Conservation (phyloP, 106 monocot species). For the Xerophyta viscosa region DNA sequence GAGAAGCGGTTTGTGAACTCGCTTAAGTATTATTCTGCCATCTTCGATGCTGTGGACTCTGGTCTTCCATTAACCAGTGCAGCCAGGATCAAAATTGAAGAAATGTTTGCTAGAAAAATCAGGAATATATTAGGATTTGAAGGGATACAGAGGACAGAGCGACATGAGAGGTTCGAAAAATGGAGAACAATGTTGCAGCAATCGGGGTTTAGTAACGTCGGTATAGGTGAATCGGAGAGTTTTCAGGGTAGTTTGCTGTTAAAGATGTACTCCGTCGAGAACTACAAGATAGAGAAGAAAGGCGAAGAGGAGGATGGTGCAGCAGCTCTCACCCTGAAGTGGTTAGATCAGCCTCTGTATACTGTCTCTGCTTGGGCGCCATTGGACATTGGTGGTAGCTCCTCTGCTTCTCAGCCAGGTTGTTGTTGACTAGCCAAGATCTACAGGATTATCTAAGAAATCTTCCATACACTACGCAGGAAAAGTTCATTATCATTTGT, state of each 20-base stretch:
- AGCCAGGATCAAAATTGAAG: constrained; percentile 64
- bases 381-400: constrained; percentile 22
- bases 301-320: constrained; percentile 20
- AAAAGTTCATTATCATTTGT: constrained; percentile 1
- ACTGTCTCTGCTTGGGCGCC: constrained; percentile 79
- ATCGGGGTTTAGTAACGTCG: constrained; percentile 28
- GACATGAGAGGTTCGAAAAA: constrained; percentile 52
- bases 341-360: constrained; percentile 64
- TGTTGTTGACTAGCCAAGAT: neutral
- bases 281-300: constrained; percentile 35
- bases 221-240: constrained; percentile 45
- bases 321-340: constrained; percentile 56
- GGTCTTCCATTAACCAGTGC: constrained; percentile 25
- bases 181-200: constrained; percentile 58
- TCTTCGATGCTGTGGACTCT: constrained; percentile 58
- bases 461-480: constrained; percentile 5
- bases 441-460: neutral
- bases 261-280: constrained; percentile 49
- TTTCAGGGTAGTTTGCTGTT: constrained; percentile 52
- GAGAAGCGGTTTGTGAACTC: constrained; percentile 47
- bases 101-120: constrained; percentile 76
- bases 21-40: constrained; percentile 56
- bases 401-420: constrained; percentile 21
- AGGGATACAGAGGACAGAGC: constrained; percentile 46
- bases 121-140: constrained; percentile 56